Evolutionary conservation across 768 basidiomycete species (phyloP).

Genomic region (Myochromella boudieri): DNA sequence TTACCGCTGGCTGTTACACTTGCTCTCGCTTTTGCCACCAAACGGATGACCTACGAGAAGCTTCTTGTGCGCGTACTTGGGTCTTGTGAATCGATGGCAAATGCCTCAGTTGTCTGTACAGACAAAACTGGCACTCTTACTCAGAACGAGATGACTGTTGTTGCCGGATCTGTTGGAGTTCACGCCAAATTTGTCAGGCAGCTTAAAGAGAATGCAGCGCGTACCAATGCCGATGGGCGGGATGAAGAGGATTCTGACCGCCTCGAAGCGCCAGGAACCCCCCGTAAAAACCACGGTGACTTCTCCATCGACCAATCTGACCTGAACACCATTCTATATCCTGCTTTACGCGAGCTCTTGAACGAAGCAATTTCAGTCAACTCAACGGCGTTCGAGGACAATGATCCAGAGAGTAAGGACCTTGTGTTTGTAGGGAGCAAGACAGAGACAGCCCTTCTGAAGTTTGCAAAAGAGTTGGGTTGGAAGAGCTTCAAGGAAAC

Average conservation of each 20-base stretch:
- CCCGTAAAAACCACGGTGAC: slow-evolving; percentile 58
- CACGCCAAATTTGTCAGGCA: slow-evolving; percentile 90
- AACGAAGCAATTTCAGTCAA: slow-evolving; percentile 89
- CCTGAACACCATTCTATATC: slow-evolving; percentile 63
- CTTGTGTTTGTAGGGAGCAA: slow-evolving; percentile 84
- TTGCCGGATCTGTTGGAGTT: slow-evolving; percentile 92
- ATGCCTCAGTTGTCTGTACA: slow-evolving; percentile 93
- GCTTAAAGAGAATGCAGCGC: slow-evolving; percentile 66
- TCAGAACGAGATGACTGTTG: slow-evolving; percentile 93
- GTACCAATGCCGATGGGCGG: slow-evolving; percentile 69
- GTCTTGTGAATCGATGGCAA: slow-evolving; percentile 99
- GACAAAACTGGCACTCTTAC: slow-evolving; percentile 98
- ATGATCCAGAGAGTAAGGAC: slow-evolving; percentile 57
- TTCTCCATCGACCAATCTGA: slow-evolving; percentile 83
- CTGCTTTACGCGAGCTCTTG: slow-evolving; percentile 61
- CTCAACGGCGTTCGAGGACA: slow-evolving; percentile 92
- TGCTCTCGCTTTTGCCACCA: slow-evolving; percentile 95
- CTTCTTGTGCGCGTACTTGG: slow-evolving; percentile 93
- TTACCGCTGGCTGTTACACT: slow-evolving; percentile 95
- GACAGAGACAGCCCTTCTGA: slow-evolving; percentile 90
- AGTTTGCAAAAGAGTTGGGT: slow-evolving; percentile 76
- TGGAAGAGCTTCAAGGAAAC: slow-evolving; percentile 74
- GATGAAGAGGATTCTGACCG: slow-evolving; percentile 30
- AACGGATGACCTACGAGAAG: slow-evolving; percentile 96
- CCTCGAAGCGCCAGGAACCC: slow-evolving; percentile 24